These are phyloP conservation scores for Paecilomyces sp. DNA, from an alignment of 2,329 filamentous ascomycete genomes.

Conservation along the genomic window DNA sequence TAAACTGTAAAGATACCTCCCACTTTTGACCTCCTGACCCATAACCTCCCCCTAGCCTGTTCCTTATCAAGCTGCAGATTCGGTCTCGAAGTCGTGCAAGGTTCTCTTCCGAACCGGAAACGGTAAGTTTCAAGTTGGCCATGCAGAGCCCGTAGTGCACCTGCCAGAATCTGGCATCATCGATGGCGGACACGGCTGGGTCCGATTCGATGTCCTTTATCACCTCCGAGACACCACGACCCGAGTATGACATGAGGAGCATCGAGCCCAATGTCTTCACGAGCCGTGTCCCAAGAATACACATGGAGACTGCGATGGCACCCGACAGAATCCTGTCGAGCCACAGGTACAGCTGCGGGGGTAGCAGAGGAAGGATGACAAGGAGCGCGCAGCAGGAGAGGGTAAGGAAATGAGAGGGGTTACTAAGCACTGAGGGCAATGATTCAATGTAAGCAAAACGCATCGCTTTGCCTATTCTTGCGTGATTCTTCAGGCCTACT, in stretches of 20 bases:
- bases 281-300: conserved; percentile 72
- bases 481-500: conserved; percentile 81
- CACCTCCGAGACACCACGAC: conserved; percentile 60
- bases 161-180: conserved; percentile 96
- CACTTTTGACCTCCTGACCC: conserved; percentile 72
- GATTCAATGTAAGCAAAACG: conserved; percentile 74
- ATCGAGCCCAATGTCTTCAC: conserved; percentile 84
- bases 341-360: conserved; percentile 72
- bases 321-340: conserved; percentile 77
- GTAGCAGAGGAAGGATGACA: conserved; percentile 73
- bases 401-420: conserved; percentile 91
- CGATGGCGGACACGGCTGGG: conserved; percentile 65
- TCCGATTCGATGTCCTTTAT: conserved; percentile 79
- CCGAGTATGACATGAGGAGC: conserved; percentile 84
- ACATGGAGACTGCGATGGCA: conserved; percentile 81
- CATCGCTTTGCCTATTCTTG: conserved; percentile 86
- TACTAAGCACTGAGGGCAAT: conserved; percentile 80
- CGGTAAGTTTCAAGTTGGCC: conserved; percentile 80
- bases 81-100: conserved; percentile 67
- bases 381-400: conserved; percentile 77
- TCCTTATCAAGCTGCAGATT: conserved; percentile 71
- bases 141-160: conserved; percentile 96
- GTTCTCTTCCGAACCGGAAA: conserved; percentile 64
- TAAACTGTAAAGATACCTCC: conserved; percentile 87
- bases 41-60: conserved; percentile 80